Conservation (phyloP, 768 basidiomycete genomes). For the Coprinopsis marcescibilis region DNA sequence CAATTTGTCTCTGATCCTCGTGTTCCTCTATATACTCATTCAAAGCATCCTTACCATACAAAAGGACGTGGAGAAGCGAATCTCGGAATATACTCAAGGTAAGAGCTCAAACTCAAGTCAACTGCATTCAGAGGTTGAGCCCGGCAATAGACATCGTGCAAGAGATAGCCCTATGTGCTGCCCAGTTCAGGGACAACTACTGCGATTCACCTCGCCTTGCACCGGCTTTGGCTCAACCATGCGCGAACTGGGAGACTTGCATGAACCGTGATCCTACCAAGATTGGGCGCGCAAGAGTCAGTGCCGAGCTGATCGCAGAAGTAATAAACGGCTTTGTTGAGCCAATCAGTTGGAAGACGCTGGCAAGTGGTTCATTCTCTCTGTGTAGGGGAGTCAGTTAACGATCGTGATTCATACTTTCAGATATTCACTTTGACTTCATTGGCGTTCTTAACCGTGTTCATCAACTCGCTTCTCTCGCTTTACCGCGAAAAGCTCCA, state of each 20-base stretch:
- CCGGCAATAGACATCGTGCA: constrained; percentile 70
- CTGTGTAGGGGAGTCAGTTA: background rate
- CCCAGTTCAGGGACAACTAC: constrained; percentile 75
- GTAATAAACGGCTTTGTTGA: constrained; percentile 97
- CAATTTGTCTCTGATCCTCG: constrained; percentile 75
- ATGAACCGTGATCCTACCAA: constrained; percentile 93
- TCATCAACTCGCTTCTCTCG: constrained; percentile 75
- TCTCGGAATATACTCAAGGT: constrained; percentile 89
- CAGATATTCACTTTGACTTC: constrained; percentile 75
- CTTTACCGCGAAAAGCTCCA: constrained; percentile 68
- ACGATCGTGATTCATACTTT: constrained; percentile 9
- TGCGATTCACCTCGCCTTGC: constrained; percentile 64
- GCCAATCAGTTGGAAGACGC: constrained; percentile 94
- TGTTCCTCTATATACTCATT: constrained; percentile 80
- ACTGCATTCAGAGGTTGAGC: constrained; percentile 4
- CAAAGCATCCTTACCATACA: constrained; percentile 89
- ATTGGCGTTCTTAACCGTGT: constrained; percentile 68
- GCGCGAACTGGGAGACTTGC: constrained; percentile 86
- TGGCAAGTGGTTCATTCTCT: constrained; percentile 47
- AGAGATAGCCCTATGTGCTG: constrained; percentile 84
- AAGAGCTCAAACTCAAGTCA: constrained; percentile 16
- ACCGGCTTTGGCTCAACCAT: constrained; percentile 85
- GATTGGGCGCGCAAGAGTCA: constrained; percentile 83
- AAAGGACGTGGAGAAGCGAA: constrained; percentile 81
- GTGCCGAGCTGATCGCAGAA: constrained; percentile 93